phyloP scores from a whole-genome alignment of 805 yeast genomes.

The Pichia phayaonensis region DNA sequence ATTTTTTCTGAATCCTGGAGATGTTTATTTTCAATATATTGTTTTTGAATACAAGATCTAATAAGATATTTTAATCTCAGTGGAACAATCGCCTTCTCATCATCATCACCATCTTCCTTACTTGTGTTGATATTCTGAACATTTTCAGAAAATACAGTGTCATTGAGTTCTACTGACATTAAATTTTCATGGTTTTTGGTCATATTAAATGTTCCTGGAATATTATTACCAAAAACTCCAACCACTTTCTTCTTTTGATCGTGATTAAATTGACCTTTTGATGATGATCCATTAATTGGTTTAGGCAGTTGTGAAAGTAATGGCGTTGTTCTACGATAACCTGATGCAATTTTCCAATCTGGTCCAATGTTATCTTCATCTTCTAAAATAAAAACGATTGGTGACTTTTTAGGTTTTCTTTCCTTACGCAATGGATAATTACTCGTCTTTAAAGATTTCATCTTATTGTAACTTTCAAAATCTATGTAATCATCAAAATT shows the following conservation, averaged over 20 bases:
- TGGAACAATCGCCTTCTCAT: slow-evolving; percentile 40
- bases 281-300: slow-evolving; percentile 9
- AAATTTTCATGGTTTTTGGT: not conserved
- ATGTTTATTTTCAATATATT: slow-evolving; percentile 33
- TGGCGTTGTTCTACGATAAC: slow-evolving; percentile 41
- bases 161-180: not conserved
- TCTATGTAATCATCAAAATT: slow-evolving; percentile 11
- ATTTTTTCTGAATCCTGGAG: slow-evolving; percentile 12
- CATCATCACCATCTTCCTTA: not conserved
- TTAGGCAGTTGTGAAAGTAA: slow-evolving; percentile 29
- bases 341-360: slow-evolving; percentile 40
- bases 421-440: not conserved
- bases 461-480: slow-evolving; percentile 17
- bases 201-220: slow-evolving; percentile 14
- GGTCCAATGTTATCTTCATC: slow-evolving; percentile 40
- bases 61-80: slow-evolving; percentile 40
- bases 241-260: slow-evolving; percentile 3
- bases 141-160: not conserved
- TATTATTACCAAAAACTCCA: slow-evolving; percentile 16
- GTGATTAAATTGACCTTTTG: slow-evolving; percentile 9
- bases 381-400: slow-evolving; percentile 30
- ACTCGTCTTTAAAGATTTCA: slow-evolving; percentile 3
- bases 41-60: slow-evolving; percentile 51
- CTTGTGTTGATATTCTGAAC: not conserved
- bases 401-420: not conserved